A percentile compares a stretch with the other conserved stretches of the same genome.
Evolutionary conservation across 371 early-diverging fungal genomes (phyloP).

Genomic region (Rhizopus arrhizus): DNA sequence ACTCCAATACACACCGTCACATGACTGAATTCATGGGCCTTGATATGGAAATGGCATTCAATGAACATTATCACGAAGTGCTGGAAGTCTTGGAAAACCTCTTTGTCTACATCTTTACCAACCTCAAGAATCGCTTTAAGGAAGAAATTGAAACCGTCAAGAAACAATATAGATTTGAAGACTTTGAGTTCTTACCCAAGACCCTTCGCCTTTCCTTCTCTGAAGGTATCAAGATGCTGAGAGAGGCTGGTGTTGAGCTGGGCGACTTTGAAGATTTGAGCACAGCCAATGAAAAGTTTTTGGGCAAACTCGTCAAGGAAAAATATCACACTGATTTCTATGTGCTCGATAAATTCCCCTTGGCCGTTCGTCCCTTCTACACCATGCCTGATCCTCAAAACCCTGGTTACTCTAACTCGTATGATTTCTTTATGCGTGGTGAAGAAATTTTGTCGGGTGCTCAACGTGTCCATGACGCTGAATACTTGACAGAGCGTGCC

Average conservation of each 20-base stretch:
- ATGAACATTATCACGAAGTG: constrained; percentile 98
- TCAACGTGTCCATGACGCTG: constrained; percentile 97
- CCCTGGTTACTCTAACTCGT: constrained; percentile 95
- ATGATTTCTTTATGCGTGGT: constrained; percentile 99
- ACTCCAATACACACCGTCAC: constrained; percentile 98
- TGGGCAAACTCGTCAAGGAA: constrained; percentile 94
- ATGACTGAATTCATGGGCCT: constrained; percentile 99
- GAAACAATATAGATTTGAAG: constrained; percentile 92
- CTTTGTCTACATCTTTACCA: constrained; percentile 91
- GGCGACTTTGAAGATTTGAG: constrained; percentile 94
- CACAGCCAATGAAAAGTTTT: constrained; percentile 91
- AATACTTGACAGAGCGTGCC: constrained; percentile 82
- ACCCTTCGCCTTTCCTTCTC: constrained; percentile 86
- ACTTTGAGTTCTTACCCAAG: constrained; percentile 86
- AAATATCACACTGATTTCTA: constrained; percentile 98
- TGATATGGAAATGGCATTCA: constrained; percentile 99
- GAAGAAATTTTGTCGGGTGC: constrained; percentile 99
- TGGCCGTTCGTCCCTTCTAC: constrained; percentile 98
- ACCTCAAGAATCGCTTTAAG: constrained; percentile 79
- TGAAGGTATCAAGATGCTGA: constrained; percentile 93
- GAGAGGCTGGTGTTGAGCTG: constrained; percentile 88
- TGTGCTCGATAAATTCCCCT: constrained; percentile 99
- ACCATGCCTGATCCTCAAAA: constrained; percentile 96
- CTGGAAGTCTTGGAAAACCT: constrained; percentile 89
- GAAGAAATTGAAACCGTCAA: constrained; percentile 89